Conservation (phyloP, 805 yeast genomes). For the Candida endomychidarum region DNA sequence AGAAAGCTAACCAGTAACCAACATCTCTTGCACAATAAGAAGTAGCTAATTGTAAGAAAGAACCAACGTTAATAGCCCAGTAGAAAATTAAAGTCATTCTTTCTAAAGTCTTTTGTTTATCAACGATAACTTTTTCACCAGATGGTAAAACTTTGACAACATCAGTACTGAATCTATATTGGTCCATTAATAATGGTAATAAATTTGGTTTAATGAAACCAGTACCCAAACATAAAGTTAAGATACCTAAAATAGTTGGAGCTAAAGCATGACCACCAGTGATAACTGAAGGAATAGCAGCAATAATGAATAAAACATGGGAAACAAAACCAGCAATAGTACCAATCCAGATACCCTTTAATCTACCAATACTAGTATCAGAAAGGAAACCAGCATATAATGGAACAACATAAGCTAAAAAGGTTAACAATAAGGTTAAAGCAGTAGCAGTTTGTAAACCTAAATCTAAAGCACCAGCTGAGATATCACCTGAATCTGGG, state of each 20-base stretch:
- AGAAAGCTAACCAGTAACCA: slow-evolving; percentile 56
- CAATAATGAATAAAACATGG: slow-evolving; percentile 49
- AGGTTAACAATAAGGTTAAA: slow-evolving; percentile 47
- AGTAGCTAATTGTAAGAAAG: slow-evolving; percentile 53
- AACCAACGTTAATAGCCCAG: slow-evolving; percentile 57
- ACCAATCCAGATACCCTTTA: slow-evolving; percentile 51
- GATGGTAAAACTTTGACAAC: slow-evolving; percentile 54
- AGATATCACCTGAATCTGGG: slow-evolving; percentile 24
- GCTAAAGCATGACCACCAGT: slow-evolving; percentile 38
- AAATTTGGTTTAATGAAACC: slow-evolving; percentile 57
- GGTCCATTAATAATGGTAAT: slow-evolving; percentile 48
- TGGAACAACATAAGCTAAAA: slow-evolving; percentile 52
- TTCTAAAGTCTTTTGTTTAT: slow-evolving; percentile 44
- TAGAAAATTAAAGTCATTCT: slow-evolving; percentile 48
- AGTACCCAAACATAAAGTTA: slow-evolving; percentile 46
- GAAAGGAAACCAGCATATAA: slow-evolving; percentile 53
- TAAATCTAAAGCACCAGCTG: slow-evolving; percentile 51
- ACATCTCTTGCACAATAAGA: slow-evolving; percentile 50
- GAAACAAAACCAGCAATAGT: slow-evolving; percentile 46
- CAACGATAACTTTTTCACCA: slow-evolving; percentile 67
- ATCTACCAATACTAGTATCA: slow-evolving; percentile 48
- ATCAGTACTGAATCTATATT: slow-evolving; percentile 54
- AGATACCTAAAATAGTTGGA: slow-evolving; percentile 41
- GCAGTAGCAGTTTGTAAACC: slow-evolving; percentile 49
- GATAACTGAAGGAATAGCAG: slow-evolving; percentile 44